A percentile compares a stretch with the other conserved stretches of the same genome.
Evolutionary conservation across 108 stramenopile species (phyloP).

Genomic region (Discostella stelligeroides): DNA sequence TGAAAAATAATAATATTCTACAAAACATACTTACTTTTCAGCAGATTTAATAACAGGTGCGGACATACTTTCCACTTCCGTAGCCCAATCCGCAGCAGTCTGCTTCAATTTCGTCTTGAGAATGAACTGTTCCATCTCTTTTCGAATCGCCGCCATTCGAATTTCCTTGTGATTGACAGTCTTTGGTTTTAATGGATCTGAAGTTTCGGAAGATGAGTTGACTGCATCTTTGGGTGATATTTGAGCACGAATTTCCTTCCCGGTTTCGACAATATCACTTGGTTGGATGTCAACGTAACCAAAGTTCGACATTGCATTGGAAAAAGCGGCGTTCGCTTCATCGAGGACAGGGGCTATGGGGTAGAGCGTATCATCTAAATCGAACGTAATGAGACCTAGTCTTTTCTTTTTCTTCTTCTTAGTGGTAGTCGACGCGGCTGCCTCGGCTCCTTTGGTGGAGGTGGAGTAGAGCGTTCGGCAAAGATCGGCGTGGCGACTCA

Average conservation of each 20-base stretch:
- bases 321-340: constrained; percentile 82
- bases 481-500: background rate
- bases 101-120: constrained; percentile 72
- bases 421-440: constrained; percentile 13
- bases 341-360: constrained; percentile 65
- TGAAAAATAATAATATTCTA: too few species aligned
- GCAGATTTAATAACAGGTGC: constrained; percentile 69
- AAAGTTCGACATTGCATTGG: constrained; percentile 76
- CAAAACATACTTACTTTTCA: constrained; percentile 66
- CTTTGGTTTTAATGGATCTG: constrained; percentile 37
- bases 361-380: constrained; percentile 84
- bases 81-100: constrained; percentile 86
- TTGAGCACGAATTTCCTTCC: constrained; percentile 71
- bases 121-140: constrained; percentile 81
- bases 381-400: constrained; percentile 79
- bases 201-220: constrained; percentile 20
- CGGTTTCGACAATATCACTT: constrained; percentile 74
- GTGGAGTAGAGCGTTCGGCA: constrained; percentile 17
- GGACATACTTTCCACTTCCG: constrained; percentile 66
- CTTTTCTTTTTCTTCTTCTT: constrained; percentile 26
- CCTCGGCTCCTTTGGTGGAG: constrained; percentile 35
- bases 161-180: constrained; percentile 80
- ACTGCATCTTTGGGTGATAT: too few species aligned
- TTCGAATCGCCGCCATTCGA: constrained; percentile 79
- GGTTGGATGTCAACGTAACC: constrained; percentile 70